These are phyloP conservation scores for Fusarium devonianum DNA, from an alignment of 2,329 filamentous ascomycete species.

Conservation along the genomic window DNA sequence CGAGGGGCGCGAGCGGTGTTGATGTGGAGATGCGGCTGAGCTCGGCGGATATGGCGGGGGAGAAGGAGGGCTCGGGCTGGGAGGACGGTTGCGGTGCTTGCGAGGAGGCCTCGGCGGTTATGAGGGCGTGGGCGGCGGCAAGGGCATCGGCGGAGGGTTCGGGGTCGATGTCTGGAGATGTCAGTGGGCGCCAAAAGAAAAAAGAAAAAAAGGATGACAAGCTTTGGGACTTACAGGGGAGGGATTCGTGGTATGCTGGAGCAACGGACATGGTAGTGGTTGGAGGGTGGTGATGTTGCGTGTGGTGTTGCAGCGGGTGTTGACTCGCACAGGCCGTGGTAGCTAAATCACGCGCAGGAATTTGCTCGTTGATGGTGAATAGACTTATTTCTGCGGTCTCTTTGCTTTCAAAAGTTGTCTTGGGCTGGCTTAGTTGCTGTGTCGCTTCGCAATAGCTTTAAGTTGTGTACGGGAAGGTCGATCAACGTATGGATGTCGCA, in stretches of 20 bases:
- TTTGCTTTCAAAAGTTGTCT: no score
- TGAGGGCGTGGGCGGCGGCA: slow-evolving; percentile 71
- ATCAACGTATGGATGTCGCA: not conserved
- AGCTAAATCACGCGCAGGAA: not conserved
- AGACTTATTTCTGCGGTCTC: no score
- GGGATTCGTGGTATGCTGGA: slow-evolving; percentile 72
- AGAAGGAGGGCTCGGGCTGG: slow-evolving; percentile 63
- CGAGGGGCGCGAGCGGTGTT: slow-evolving; percentile 59
- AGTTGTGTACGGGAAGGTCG: no score
- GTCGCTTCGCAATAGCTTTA: no score
- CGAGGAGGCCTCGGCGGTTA: slow-evolving; percentile 68
- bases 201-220: no score
- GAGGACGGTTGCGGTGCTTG: slow-evolving; percentile 59
- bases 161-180: slow-evolving; percentile 76
- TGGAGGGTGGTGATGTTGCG: slow-evolving; percentile 11
- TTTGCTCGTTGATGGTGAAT: no score
- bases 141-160: slow-evolving; percentile 71
- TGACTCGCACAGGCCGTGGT: slow-evolving; percentile 1
- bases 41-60: slow-evolving; percentile 71
- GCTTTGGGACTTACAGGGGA: slow-evolving; percentile 69
- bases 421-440: no score
- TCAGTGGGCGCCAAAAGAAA: slow-evolving; percentile 27
- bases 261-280: slow-evolving; percentile 43
- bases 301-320: slow-evolving; percentile 13
- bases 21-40: slow-evolving; percentile 66